A percentile compares a stretch with the other conserved stretches of the same genome.
Conservation (phyloP, 2,329 filamentous ascomycete species). For the Botryotinia convoluta region DNA sequence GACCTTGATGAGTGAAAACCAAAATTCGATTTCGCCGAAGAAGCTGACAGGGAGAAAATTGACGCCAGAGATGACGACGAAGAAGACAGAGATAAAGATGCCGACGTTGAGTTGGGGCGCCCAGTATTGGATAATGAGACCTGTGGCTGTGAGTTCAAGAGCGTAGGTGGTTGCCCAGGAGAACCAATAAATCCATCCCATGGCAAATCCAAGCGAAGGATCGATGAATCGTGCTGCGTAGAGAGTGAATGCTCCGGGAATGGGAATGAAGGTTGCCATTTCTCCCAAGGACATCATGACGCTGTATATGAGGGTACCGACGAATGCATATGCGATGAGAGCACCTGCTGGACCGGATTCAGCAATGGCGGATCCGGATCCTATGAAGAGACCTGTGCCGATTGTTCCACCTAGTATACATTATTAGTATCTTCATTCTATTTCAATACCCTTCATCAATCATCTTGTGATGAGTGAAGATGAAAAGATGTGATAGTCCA, state of each 20-base stretch:
- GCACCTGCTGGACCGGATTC: conserved; percentile 64
- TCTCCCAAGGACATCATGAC: conserved; percentile 71
- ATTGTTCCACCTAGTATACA: conserved; percentile 55
- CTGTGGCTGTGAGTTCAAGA: conserved; percentile 69
- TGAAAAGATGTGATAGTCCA: conserved; percentile 22
- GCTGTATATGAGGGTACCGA: conserved; percentile 70
- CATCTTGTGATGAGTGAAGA: not conserved
- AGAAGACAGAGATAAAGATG: conserved; percentile 73
- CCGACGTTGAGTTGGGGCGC: conserved; percentile 58
- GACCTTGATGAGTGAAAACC: conserved; percentile 75
- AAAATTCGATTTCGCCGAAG: conserved; percentile 78
- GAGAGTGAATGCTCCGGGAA: conserved; percentile 72
- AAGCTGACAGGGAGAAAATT: conserved; percentile 71
- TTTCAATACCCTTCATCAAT: conserved; percentile 7
- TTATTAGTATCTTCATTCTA: not conserved
- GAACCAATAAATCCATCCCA: conserved; percentile 85
- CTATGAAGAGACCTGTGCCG: conserved; percentile 71
- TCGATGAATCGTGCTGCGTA: conserved; percentile 76
- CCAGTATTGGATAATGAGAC: conserved; percentile 77
- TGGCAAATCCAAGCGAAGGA: conserved; percentile 69
- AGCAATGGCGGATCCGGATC: conserved; percentile 60
- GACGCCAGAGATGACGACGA: conserved; percentile 63
- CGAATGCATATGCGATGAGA: conserved; percentile 65
- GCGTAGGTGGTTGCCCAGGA: conserved; percentile 72
- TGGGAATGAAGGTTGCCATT: conserved; percentile 75